Evolutionary conservation across 2,329 filamentous ascomycete genomes (phyloP).

Genomic region (Geosmithia putterillii): DNA sequence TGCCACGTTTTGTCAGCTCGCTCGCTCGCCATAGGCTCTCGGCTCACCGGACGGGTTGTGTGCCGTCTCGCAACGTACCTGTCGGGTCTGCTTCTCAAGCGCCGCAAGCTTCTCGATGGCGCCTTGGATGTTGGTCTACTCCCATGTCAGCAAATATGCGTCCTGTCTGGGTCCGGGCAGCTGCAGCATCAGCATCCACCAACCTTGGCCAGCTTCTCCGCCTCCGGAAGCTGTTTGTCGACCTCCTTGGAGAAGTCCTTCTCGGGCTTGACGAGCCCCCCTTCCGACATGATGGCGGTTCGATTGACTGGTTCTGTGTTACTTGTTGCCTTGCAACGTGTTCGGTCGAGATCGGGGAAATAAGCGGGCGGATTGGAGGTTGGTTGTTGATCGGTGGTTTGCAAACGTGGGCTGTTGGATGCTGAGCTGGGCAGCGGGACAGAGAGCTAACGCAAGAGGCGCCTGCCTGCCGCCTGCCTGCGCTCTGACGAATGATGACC

Average conservation of each 20-base stretch:
- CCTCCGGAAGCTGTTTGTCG: constrained; percentile 82
- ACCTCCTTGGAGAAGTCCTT: constrained; percentile 98
- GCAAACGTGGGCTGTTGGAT: constrained; percentile 1
- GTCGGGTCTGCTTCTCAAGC: constrained; percentile 94
- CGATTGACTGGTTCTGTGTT: neutral
- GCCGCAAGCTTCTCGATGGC: constrained; percentile 87
- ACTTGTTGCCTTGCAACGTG: neutral
- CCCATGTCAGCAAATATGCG: constrained; percentile 5
- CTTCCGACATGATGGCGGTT: constrained; percentile 58
- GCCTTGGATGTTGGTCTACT: constrained; percentile 62
- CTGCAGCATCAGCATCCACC: constrained; percentile 19
- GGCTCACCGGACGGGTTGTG: constrained; percentile 6
- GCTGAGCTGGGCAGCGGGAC: constrained; percentile 9
- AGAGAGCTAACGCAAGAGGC: constrained; percentile 24
- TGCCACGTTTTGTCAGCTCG: neutral
- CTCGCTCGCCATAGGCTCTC: neutral
- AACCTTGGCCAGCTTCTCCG: constrained; percentile 81
- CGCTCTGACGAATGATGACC: constrained; percentile 3
- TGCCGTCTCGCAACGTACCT: constrained; percentile 43
- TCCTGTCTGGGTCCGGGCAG: neutral
- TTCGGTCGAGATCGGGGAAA: neutral
- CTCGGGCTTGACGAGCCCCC: constrained; percentile 70
- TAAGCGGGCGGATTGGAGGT: neutral
- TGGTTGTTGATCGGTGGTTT: neutral
- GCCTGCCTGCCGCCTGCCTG: constrained; percentile 16